These are phyloP conservation scores for Magnaporthales sp. DNA, from an alignment of 2,329 filamentous ascomycete species.

Conservation along the genomic window DNA sequence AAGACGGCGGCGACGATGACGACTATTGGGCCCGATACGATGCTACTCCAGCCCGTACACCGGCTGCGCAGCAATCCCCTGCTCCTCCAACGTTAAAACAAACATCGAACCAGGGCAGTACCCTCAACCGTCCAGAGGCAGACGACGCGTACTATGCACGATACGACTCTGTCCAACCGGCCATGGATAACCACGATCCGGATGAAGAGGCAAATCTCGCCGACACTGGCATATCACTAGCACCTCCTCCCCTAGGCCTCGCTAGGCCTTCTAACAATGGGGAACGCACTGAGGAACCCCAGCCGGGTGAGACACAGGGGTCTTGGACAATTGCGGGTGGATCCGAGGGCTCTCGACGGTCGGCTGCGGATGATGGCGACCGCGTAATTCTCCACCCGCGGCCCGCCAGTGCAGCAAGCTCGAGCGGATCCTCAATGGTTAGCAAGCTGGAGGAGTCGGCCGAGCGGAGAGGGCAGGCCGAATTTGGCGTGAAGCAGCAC, in stretches of 20 bases:
- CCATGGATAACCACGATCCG: conserved; percentile 74
- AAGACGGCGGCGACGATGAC: conserved; percentile 59
- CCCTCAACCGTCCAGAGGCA: conserved; percentile 25
- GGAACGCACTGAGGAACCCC: conserved; percentile 14
- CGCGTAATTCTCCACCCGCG: conserved; percentile 42
- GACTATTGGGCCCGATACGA: conserved; percentile 78
- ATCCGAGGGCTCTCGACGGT: conserved; percentile 26
- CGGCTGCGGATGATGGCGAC: conserved; percentile 24
- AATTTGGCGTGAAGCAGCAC: conserved; percentile 71
- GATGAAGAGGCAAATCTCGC: conserved; percentile 47
- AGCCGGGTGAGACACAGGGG: conserved; percentile 27
- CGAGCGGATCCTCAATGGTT: conserved; percentile 47
- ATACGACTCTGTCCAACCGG: conserved; percentile 71
- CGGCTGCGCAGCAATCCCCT: conserved; percentile 53
- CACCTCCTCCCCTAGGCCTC: conserved; percentile 25
- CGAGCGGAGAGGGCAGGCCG: conserved; percentile 50
- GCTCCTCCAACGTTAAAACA: conserved; percentile 33
- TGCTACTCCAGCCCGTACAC: conserved; percentile 57
- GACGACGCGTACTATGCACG: conserved; percentile 70
- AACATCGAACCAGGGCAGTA: conserved; percentile 9
- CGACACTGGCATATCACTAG: conserved; percentile 20
- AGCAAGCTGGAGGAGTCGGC: conserved; percentile 52
- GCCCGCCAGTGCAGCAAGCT: conserved; percentile 42
- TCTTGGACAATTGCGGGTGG: conserved; percentile 36
- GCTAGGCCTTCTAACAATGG: conserved; percentile 11